Conservation (phyloP, 2,329 filamentous ascomycete species). For the Nemania diffusa region DNA sequence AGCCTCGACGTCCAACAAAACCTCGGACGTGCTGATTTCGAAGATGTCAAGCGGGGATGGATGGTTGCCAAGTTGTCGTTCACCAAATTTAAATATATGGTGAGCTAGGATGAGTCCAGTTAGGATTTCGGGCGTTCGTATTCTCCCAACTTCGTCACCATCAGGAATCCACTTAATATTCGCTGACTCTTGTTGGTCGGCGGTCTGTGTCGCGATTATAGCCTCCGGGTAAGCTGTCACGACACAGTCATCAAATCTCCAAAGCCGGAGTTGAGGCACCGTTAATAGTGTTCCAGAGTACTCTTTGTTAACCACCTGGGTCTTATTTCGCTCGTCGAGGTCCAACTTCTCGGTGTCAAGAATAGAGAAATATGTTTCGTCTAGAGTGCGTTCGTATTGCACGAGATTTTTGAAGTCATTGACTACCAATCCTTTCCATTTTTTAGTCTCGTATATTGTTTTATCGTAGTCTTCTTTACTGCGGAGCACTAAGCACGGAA, state of each 20-base stretch:
- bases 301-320: conserved; percentile 24
- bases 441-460: background rate
- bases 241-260: conserved; percentile 3
- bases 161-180: background rate
- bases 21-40: background rate
- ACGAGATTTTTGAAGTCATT: background rate
- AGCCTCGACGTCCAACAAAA: background rate
- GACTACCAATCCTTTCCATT: background rate
- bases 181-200: background rate
- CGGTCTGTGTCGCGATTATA: background rate
- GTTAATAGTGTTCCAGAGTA: background rate
- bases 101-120: conserved; percentile 3
- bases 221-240: conserved; percentile 10
- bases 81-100: conserved; percentile 6
- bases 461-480: no score
- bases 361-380: conserved; percentile 27
- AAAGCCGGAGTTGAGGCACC: conserved; percentile 21
- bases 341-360: background rate
- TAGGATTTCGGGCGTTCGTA: background rate
- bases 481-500: no score
- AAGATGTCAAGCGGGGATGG: conserved; percentile 20
- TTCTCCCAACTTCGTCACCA: background rate
- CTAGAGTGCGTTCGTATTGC: conserved; percentile 22
- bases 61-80: background rate
- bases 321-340: conserved; percentile 1